A percentile compares a stretch with the other conserved stretches of the same genome.
These are phyloP conservation scores for Suillus clintonianus DNA, from an alignment of 768 basidiomycete genomes.

Conservation along the genomic window DNA sequence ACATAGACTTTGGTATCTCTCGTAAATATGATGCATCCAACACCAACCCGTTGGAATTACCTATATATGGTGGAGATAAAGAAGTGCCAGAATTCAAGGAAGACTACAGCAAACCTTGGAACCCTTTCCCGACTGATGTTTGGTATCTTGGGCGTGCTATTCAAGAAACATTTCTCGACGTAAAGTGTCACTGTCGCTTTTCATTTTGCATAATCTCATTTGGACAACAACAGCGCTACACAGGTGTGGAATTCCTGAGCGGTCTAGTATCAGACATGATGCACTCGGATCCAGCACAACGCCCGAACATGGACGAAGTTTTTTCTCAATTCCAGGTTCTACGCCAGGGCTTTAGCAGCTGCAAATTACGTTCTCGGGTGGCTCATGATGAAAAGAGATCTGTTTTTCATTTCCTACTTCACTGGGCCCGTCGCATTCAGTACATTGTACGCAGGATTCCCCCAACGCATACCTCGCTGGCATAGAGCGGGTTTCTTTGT, in stretches of 20 bases:
- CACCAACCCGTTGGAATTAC: conserved; percentile 24
- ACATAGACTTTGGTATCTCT: conserved; percentile 41
- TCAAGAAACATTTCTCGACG: conserved; percentile 30
- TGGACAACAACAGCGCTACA: neutral
- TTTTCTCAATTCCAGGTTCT: conserved; percentile 20
- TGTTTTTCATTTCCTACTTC: conserved; percentile 10
- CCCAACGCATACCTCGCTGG: neutral
- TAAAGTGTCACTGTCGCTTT: conserved; percentile 8
- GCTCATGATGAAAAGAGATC: conserved; percentile 10
- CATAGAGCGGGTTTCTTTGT: neutral
- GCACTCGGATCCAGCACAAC: conserved; percentile 30
- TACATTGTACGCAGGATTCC: conserved; percentile 18
- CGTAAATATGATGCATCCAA: conserved; percentile 28
- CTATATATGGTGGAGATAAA: conserved; percentile 43
- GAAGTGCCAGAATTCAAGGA: conserved; percentile 40
- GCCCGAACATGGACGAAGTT: conserved; percentile 30
- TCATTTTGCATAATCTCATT: neutral
- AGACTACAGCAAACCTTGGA: conserved; percentile 18
- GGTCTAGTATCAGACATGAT: conserved; percentile 35
- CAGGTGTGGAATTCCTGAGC: conserved; percentile 26
- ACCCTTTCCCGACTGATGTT: conserved; percentile 47
- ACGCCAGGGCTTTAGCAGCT: conserved; percentile 2
- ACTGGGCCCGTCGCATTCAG: conserved; percentile 15
- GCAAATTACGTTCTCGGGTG: conserved; percentile 31
- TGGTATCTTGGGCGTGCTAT: conserved; percentile 46